Evolutionary conservation across 805 yeast genomes (phyloP).

Genomic region (Wickerhamomyces silvicola): DNA sequence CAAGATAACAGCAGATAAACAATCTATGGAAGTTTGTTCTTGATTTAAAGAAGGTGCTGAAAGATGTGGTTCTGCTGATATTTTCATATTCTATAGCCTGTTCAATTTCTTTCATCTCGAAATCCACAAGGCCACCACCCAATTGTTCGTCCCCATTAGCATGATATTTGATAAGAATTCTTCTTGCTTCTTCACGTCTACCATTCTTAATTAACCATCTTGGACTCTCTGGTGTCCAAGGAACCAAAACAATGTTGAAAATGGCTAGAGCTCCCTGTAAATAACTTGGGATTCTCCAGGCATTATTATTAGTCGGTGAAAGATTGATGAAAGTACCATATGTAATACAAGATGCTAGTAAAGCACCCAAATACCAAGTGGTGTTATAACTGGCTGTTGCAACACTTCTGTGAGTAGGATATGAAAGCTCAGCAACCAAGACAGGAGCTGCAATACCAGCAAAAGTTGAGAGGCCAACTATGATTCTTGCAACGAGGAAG

Average conservation of each 20-base stretch:
- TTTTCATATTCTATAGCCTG: slow-evolving; percentile 36
- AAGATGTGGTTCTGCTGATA: slow-evolving; percentile 26
- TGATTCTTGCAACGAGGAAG: slow-evolving; percentile 25
- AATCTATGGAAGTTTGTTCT: slow-evolving; percentile 37
- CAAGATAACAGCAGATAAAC: slow-evolving; percentile 27
- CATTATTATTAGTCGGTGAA: slow-evolving; percentile 24
- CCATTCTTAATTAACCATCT: slow-evolving; percentile 37
- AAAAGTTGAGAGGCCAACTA: slow-evolving; percentile 40
- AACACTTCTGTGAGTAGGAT: slow-evolving; percentile 36
- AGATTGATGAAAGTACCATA: slow-evolving; percentile 34
- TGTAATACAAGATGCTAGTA: slow-evolving; percentile 45
- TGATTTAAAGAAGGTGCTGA: slow-evolving; percentile 32
- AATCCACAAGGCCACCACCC: slow-evolving; percentile 26
- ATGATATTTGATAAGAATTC: slow-evolving; percentile 33
- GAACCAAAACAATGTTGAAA: slow-evolving; percentile 30
- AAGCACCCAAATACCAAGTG: slow-evolving; percentile 47
- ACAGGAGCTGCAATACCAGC: slow-evolving; percentile 39
- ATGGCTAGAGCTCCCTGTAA: slow-evolving; percentile 44
- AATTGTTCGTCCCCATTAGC: slow-evolving; percentile 26
- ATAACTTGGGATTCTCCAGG: slow-evolving; percentile 51
- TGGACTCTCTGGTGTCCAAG: slow-evolving; percentile 45
- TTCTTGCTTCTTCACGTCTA: slow-evolving; percentile 36
- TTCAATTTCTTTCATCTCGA: slow-evolving; percentile 34
- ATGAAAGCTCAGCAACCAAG: slow-evolving; percentile 41
- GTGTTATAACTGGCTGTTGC: slow-evolving; percentile 42